These are phyloP conservation scores for Xylaria sp. DNA, from an alignment of 2,329 filamentous ascomycete genomes.

Conservation along the genomic window DNA sequence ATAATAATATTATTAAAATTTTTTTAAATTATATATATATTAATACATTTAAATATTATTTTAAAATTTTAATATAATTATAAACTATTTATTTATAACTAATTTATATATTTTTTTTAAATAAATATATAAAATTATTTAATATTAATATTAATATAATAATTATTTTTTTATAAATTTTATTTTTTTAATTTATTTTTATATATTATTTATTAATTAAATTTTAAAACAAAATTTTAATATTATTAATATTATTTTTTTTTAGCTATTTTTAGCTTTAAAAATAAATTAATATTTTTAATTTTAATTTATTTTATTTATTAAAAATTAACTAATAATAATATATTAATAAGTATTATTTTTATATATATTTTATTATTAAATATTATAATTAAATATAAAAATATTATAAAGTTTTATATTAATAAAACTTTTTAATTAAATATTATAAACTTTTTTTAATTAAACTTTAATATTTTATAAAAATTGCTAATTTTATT, in stretches of 20 bases:
- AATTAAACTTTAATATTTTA: constrained; percentile 19
- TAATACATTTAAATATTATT: constrained; percentile 12
- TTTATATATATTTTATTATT: constrained; percentile 9
- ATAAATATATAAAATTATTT: constrained; percentile 16
- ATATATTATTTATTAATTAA: constrained; percentile 10
- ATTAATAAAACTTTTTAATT: constrained; percentile 1
- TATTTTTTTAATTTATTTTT: constrained; percentile 17
- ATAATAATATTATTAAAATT: not conserved
- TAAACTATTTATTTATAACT: constrained; percentile 16
- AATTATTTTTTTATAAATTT: constrained; percentile 20
- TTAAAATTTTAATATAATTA: constrained; percentile 21
- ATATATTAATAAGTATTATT: constrained; percentile 12
- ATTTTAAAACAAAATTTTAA: constrained; percentile 16
- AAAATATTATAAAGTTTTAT: constrained; percentile 4
- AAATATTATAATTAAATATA: constrained; percentile 14
- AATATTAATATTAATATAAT: constrained; percentile 13
- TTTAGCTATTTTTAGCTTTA: constrained; percentile 25
- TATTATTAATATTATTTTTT: constrained; percentile 13
- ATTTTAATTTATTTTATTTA: constrained; percentile 2
- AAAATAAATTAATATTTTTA: not conserved
- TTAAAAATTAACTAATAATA: constrained; percentile 21
- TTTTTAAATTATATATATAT: constrained; percentile 17
- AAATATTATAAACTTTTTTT: constrained; percentile 5
- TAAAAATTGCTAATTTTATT: constrained; percentile 13
- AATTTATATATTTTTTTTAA: constrained; percentile 10